Evolutionary conservation across 345 rosid species (phyloP).

Genomic region (Dovyalis caffra): DNA sequence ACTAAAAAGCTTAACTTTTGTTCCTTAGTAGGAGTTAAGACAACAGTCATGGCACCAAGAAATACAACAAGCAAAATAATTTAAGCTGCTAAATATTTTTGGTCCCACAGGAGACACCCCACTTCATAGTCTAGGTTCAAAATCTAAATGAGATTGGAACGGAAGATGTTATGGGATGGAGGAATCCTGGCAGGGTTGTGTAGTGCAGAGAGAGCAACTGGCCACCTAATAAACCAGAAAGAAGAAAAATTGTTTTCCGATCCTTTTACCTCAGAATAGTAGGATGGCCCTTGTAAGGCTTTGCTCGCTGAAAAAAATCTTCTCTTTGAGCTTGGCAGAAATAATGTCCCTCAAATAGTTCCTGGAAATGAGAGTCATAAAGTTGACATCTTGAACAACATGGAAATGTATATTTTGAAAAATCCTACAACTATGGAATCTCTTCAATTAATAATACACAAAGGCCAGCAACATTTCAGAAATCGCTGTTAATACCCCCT

Average conservation of each 20-base stretch:
- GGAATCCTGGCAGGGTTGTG: too few species aligned
- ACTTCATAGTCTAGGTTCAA: too few species aligned
- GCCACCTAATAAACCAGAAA: not conserved
- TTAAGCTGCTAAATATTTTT: too few species aligned
- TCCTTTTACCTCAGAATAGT: slow-evolving; percentile 63
- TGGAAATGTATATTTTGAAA: not conserved
- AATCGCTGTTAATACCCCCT: not conserved
- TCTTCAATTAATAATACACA: too few species aligned
- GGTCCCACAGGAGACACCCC: too few species aligned
- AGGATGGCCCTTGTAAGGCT: slow-evolving; percentile 78
- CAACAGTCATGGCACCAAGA: not conserved
- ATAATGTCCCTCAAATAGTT: slow-evolving; percentile 93
- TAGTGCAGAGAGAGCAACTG: too few species aligned
- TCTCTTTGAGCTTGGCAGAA: slow-evolving; percentile 98
- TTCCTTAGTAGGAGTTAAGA: not conserved
- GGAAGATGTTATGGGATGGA: too few species aligned
- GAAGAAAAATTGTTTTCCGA: not conserved
- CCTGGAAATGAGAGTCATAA: slow-evolving; percentile 42
- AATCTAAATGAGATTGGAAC: too few species aligned
- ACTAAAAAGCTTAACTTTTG: slow-evolving; percentile 1
- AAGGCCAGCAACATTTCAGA: not conserved
- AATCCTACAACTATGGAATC: too few species aligned
- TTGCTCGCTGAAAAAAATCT: slow-evolving; percentile 70
- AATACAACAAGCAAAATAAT: not conserved
- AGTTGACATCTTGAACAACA: not conserved